These are phyloP conservation scores for Melanopsichium pennsylvanicum DNA, from an alignment of 1,284 basidiomycete genomes.

Conservation along the genomic window DNA sequence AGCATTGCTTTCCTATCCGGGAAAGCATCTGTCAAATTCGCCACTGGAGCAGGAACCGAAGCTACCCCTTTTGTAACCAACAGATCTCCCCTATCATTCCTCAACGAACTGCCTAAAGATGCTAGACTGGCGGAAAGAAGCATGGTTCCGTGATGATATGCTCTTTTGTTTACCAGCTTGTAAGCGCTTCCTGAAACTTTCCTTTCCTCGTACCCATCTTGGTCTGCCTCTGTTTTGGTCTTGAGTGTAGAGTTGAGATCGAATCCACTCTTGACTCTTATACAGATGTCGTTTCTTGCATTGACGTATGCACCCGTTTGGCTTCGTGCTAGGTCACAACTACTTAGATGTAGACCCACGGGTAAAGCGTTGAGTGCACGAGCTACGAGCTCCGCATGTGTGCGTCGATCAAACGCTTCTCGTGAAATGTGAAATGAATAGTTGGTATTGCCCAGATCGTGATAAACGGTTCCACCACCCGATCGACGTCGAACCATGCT, in stretches of 20 bases:
- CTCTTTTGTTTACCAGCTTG: conserved; percentile 87
- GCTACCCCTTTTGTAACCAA: conserved; percentile 83
- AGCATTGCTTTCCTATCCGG: conserved; percentile 64
- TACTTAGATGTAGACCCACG: conserved; percentile 10
- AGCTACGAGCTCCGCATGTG: conserved; percentile 80
- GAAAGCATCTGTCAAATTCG: conserved; percentile 76
- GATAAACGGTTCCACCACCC: conserved; percentile 95
- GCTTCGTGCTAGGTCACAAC: conserved; percentile 1
- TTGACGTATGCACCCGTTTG: conserved; percentile 72
- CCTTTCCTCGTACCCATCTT: conserved; percentile 31
- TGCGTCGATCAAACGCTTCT: conserved; percentile 78
- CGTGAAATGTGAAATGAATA: conserved; percentile 92
- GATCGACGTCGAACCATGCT: conserved; percentile 86
- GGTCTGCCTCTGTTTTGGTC: conserved; percentile 12
- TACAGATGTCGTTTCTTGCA: conserved; percentile 78
- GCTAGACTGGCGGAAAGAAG: conserved; percentile 71
- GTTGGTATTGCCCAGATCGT: conserved; percentile 98
- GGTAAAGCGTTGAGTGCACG: conserved; percentile 75
- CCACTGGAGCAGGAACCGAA: conserved; percentile 90
- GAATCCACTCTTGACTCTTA: conserved; percentile 71
- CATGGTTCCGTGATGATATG: conserved; percentile 99
- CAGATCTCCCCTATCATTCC: conserved; percentile 77
- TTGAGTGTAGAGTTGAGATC: conserved; percentile 69
- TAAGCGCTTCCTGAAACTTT: conserved; percentile 97
- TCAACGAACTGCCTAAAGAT: conserved; percentile 49